phyloP scores from a whole-genome alignment of 148 eudicot species.

The Rhododendron ovatum region DNA sequence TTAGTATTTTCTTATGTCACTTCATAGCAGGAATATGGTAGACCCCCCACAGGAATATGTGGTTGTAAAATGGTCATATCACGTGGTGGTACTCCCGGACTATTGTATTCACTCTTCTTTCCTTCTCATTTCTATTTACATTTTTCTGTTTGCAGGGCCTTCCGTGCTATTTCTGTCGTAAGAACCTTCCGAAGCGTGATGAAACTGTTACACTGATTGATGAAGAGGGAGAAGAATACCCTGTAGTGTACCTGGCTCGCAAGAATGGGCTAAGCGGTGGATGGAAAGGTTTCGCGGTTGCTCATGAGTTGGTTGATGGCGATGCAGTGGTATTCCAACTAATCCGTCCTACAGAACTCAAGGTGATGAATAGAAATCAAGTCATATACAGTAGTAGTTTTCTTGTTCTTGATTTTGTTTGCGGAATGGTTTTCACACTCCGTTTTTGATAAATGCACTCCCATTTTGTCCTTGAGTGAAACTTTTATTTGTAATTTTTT shows the following conservation, averaged over 20 bases:
- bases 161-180: constrained; percentile 47
- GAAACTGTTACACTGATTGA: constrained; percentile 62
- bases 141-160: constrained; percentile 32
- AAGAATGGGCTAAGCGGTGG: constrained; percentile 92
- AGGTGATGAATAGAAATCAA: constrained; percentile 35
- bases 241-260: constrained; percentile 55
- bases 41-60: too few species aligned
- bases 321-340: constrained; percentile 77
- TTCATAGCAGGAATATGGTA: background rate
- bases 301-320: constrained; percentile 75
- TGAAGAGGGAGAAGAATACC: constrained; percentile 65
- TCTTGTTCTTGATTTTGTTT: background rate
- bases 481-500: too few species aligned
- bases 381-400: background rate
- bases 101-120: background rate
- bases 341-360: constrained; percentile 40
- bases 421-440: too few species aligned
- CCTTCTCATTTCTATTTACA: background rate
- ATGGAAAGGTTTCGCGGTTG: constrained; percentile 75
- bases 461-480: too few species aligned
- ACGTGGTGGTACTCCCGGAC: too few species aligned
- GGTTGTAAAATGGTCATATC: too few species aligned
- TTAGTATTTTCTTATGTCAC: background rate
- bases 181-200: constrained; percentile 50
- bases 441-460: too few species aligned